Percentiles rank a stretch among this genome's conserved stretches.
phyloP scores from a whole-genome alignment of 768 basidiomycete genomes.

The Lanmaoa rubissima region DNA sequence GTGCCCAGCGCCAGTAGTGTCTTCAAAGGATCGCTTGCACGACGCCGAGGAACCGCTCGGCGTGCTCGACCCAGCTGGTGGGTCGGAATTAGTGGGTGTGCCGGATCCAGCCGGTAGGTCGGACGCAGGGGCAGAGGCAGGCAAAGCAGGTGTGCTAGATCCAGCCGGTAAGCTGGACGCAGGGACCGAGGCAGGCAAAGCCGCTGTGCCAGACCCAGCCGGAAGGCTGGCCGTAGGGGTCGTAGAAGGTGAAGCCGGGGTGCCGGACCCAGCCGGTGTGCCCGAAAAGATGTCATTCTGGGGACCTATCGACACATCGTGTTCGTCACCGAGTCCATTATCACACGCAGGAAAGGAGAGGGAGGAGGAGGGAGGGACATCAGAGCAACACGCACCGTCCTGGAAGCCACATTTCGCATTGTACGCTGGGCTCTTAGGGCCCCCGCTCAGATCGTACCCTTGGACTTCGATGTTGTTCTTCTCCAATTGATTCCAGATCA shows the following conservation, averaged over 20 bases:
- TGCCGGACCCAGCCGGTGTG: not conserved
- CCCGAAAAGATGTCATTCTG: slow-evolving; percentile 17
- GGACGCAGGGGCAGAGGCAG: not conserved
- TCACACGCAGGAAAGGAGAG: not conserved
- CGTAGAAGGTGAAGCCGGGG: not conserved
- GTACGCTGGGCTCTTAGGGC: slow-evolving; percentile 2
- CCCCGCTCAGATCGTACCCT: not conserved
- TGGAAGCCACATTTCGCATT: slow-evolving; percentile 14
- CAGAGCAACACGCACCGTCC: slow-evolving; percentile 3
- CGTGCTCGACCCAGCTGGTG: not conserved
- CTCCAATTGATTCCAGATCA: not conserved
- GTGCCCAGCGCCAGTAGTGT: too few relatives aligned
- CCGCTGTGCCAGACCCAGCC: not conserved
- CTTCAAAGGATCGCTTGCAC: not conserved
- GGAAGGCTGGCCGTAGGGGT: not conserved
- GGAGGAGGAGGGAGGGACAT: not conserved
- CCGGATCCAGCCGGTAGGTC: too few relatives aligned
- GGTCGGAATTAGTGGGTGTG: not conserved
- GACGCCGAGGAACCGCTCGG: not conserved
- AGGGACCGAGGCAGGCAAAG: not conserved
- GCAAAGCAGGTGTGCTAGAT: not conserved
- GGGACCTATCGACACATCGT: slow-evolving; percentile 5
- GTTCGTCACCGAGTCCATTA: not conserved
- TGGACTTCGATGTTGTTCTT: slow-evolving; percentile 6
- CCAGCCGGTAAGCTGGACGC: not conserved